A percentile compares a stretch with the other conserved stretches of the same genome.
Conservation (phyloP, 805 yeast genomes). For the Dipodascus albidus region DNA sequence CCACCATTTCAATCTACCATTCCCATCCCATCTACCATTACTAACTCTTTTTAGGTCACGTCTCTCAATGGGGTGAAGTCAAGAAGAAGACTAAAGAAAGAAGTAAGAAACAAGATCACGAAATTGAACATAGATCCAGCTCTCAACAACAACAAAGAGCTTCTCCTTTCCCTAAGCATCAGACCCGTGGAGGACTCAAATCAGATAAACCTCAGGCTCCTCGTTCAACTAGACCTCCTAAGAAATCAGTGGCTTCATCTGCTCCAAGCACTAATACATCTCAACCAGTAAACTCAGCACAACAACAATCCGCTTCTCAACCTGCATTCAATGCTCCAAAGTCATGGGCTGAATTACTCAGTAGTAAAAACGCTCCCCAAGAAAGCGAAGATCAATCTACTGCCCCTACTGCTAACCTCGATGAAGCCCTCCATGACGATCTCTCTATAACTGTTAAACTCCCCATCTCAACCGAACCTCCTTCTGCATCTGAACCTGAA, state of each 20-base stretch:
- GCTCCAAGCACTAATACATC: constrained; percentile 21
- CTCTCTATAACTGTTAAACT: constrained; percentile 7
- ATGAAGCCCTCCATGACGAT: constrained; percentile 6
- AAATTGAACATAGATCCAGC: constrained; percentile 15
- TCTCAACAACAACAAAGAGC: constrained; percentile 9
- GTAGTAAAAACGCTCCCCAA: constrained; percentile 16
- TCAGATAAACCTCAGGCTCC: constrained; percentile 15
- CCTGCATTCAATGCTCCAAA: constrained; percentile 16
- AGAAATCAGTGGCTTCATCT: constrained; percentile 7
- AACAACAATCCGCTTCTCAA: constrained; percentile 10
- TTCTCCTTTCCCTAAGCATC: constrained; percentile 4
- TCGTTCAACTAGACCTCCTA: constrained; percentile 7
- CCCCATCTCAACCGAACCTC: constrained; percentile 13
- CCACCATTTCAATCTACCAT: too few relatives aligned
- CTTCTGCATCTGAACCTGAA: constrained; percentile 11
- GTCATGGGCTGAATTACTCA: constrained; percentile 31
- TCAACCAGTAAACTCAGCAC: constrained; percentile 18
- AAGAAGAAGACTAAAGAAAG: constrained; percentile 33
- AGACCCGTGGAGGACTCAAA: constrained; percentile 11
- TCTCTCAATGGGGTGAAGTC: constrained; percentile 89
- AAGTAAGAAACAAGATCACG: constrained; percentile 14
- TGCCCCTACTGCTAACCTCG: constrained; percentile 5
- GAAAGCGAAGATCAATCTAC: constrained; percentile 13
- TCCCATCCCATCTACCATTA: too few relatives aligned
- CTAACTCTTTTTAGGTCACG: constrained; percentile 36